These are phyloP conservation scores for Sporothrix phasma DNA, from an alignment of 2,329 filamentous ascomycete genomes.

Conservation along the genomic window DNA sequence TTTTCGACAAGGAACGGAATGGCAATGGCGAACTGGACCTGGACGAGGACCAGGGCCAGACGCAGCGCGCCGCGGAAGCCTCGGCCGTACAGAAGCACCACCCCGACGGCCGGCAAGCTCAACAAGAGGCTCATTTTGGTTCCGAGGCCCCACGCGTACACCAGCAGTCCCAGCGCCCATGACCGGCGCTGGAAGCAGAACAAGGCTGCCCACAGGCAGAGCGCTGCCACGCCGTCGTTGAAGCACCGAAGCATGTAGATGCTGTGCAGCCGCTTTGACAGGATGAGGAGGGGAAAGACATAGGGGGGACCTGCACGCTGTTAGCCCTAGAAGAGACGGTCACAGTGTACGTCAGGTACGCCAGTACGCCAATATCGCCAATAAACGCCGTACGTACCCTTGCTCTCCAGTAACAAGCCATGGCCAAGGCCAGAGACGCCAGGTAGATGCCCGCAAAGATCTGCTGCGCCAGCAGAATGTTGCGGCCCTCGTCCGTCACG, in stretches of 20 bases:
- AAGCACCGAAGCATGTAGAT: conserved; percentile 89
- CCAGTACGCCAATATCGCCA: no score
- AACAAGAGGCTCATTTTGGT: conserved; percentile 92
- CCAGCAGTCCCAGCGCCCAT: conserved; percentile 63
- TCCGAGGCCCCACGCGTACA: conserved; percentile 73
- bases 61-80: conserved; percentile 57
- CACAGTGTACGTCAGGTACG: no score
- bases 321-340: no score
- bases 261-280: conserved; percentile 89
- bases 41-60: conserved; percentile 60
- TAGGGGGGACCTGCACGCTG: conserved; percentile 64
- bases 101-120: conserved; percentile 67
- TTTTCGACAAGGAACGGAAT: conserved; percentile 61
- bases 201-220: conserved; percentile 77
- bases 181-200: conserved; percentile 62
- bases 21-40: conserved; percentile 62
- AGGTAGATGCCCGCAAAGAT: conserved; percentile 77
- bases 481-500: conserved; percentile 62
- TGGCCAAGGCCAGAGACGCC: conserved; percentile 61
- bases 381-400: conserved; percentile 44
- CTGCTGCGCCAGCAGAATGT: conserved; percentile 73
- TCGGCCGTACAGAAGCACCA: conserved; percentile 63
- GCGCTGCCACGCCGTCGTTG: conserved; percentile 84
- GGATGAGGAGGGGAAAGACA: conserved; percentile 70
- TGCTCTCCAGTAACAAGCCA: conserved; percentile 70